Evolutionary conservation across 2,329 filamentous ascomycete genomes (phyloP), one percentile per base, ranked within the genome.

Genomic region (Endothia cerciana): DNA sequence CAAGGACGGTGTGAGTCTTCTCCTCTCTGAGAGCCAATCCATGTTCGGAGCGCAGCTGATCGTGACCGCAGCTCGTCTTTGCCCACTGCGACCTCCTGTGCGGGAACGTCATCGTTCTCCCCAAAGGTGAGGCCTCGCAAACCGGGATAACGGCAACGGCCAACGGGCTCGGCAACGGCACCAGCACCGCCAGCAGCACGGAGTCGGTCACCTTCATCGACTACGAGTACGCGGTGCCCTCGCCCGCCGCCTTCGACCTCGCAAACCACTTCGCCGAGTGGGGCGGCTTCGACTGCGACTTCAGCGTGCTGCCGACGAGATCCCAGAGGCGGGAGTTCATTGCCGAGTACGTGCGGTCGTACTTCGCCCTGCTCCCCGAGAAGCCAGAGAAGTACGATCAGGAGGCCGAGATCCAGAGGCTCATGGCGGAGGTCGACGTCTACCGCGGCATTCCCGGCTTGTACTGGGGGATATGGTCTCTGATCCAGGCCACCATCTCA

Each of bases 241-340:
- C 94, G 0, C 94, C 94, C 1, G 93, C 94, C 4, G 94, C 94
- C 1, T 99, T 99, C 78, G 95, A 99, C 77, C 89, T 99, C 72
- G 91, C 94, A 60, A 99, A 99, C 80, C 95, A 99, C 82, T 97
- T 99, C 76, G 93, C 95, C 58, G 95, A 99, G 80, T 99, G 95
- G 94, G 94, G 91, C 67, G 95, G 95, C 65, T 97, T 97, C 74
- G 93, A 97, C 73, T 99, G 95, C 82, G 93, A 98, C 78, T 94
- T 91, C 80, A 87, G 81, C 73, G 89, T 90, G 71, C 85, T 98
- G 65, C 95, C 95, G 5, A 95, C 92, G 1, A 86, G 85, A 69
- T 82, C 88, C 25, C 88, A 94, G 72, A 90, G 95, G 36, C 86
- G 87, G 55, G 87, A 89, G 63, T 99, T 99, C 78, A 86, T 98